Percentiles rank a stretch among this genome's conserved stretches.
Evolutionary conservation across 805 yeast species (phyloP).

Genomic region (Candida taoyuanica): DNA sequence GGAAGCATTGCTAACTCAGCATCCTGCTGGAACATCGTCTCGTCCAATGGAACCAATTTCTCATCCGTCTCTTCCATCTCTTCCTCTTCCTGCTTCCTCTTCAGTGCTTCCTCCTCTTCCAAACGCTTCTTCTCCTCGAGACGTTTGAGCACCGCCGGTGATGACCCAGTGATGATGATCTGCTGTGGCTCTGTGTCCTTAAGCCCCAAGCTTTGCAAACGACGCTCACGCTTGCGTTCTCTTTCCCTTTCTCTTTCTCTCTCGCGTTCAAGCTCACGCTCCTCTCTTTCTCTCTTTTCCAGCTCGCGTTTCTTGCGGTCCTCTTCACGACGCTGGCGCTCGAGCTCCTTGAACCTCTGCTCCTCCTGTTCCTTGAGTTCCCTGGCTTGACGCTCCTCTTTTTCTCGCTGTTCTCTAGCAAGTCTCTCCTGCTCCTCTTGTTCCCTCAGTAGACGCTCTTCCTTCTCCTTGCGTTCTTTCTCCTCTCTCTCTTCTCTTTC

Average conservation of each 20-base stretch:
- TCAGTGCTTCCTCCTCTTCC: conserved; percentile 4
- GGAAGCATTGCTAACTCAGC: conserved; percentile 20
- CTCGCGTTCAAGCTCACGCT: conserved; percentile 11
- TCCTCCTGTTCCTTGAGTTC: conserved; percentile 2
- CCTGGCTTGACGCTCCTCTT: conserved; percentile 3
- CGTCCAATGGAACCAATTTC: conserved; percentile 14
- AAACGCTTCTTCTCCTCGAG: conserved; percentile 10
- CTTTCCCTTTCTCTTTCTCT: conserved; percentile 9
- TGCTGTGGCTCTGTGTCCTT: conserved; percentile 9
- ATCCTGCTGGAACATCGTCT: conserved; percentile 18
- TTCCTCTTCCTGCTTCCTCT: background rate
- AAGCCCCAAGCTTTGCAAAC: conserved; percentile 10
- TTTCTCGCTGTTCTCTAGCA: background rate
- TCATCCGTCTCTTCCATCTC: conserved; percentile 1
- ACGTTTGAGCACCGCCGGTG: conserved; percentile 8
- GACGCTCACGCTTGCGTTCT: conserved; percentile 10
- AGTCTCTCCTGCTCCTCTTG: conserved; percentile 4
- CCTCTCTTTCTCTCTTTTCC: conserved; percentile 11
- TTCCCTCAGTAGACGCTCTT: conserved; percentile 2
- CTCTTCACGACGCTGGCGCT: conserved; percentile 4
- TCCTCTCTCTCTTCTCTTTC: conserved; percentile 1
- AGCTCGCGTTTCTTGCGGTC: conserved; percentile 9
- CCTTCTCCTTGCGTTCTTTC: conserved; percentile 1
- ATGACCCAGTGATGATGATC: conserved; percentile 13
- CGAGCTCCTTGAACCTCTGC: conserved; percentile 1